phyloP scores from a whole-genome alignment of 2,329 filamentous ascomycete genomes.

The Ophiosphaerella herpotricha region DNA sequence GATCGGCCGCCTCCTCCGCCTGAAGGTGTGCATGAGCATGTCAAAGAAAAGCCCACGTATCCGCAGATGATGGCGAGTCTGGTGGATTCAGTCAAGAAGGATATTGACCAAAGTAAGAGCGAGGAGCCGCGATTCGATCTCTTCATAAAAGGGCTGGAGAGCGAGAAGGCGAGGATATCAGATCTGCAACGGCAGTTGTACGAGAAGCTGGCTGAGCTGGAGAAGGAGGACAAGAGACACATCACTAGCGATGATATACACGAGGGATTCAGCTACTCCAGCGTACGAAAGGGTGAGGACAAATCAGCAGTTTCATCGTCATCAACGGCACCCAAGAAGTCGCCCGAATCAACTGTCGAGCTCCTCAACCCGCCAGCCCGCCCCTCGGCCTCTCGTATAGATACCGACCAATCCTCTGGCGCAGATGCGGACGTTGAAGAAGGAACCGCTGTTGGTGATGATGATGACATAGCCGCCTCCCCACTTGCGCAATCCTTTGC shows the following conservation, averaged over 20 bases:
- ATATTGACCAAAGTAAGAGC: constrained; percentile 74
- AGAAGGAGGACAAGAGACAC: constrained; percentile 83
- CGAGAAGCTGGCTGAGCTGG: constrained; percentile 75
- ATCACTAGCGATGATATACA: constrained; percentile 92
- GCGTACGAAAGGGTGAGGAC: constrained; percentile 58
- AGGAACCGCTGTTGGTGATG: constrained; percentile 47
- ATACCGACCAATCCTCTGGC: constrained; percentile 58
- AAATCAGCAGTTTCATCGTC: constrained; percentile 30
- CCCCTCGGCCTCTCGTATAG: constrained; percentile 42
- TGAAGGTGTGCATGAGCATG: constrained; percentile 75
- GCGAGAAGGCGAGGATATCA: constrained; percentile 77
- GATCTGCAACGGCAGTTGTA: constrained; percentile 76
- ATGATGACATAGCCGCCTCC: constrained; percentile 74
- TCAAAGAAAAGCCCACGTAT: constrained; percentile 79
- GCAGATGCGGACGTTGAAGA: constrained; percentile 67
- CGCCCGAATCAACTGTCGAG: constrained; percentile 56
- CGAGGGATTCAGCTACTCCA: constrained; percentile 87
- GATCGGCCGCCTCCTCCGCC: constrained; percentile 73
- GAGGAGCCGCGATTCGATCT: constrained; percentile 68
- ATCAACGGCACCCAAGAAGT: constrained; percentile 25
- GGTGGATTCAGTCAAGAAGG: constrained; percentile 89
- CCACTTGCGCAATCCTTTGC: constrained; percentile 80
- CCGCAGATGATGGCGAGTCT: constrained; percentile 99
- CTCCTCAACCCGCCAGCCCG: constrained; percentile 71
- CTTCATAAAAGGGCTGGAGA: constrained; percentile 78